phyloP scores from a whole-genome alignment of 2,329 filamentous ascomycete species.

The Cordyceps pruinosa region DNA sequence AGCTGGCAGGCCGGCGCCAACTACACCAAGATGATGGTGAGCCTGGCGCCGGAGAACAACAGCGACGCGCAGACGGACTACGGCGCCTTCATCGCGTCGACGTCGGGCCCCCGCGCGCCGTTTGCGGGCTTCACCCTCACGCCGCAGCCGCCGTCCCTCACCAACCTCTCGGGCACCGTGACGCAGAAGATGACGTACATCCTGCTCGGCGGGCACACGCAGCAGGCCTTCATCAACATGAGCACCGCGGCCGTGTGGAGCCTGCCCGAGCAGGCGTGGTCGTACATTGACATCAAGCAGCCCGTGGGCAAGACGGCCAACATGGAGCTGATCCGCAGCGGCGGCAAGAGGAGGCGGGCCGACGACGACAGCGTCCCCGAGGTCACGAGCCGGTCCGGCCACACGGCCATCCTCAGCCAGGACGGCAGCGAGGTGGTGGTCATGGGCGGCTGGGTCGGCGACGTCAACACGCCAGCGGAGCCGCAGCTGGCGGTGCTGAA shows the following conservation, averaged over 20 bases:
- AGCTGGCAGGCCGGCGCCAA: conserved; percentile 62
- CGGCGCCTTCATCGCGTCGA: conserved; percentile 31
- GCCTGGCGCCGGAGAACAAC: conserved; percentile 43
- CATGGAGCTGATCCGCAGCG: conserved; percentile 50
- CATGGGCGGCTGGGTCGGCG: conserved; percentile 88
- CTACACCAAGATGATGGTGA: conserved; percentile 76
- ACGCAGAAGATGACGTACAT: conserved; percentile 74
- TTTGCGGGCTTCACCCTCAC: conserved; percentile 87
- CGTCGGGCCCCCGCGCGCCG: conserved; percentile 59
- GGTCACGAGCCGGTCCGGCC: conserved; percentile 79
- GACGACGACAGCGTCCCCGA: conserved; percentile 16
- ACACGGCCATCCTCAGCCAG: conserved; percentile 73
- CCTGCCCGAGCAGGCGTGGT: conserved; percentile 80
- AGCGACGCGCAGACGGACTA: conserved; percentile 24
- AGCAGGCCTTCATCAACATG: conserved; percentile 85
- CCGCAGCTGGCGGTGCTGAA: conserved; percentile 76
- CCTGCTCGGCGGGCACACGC: conserved; percentile 78
- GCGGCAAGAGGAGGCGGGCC: conserved; percentile 1
- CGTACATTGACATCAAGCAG: conserved; percentile 61
- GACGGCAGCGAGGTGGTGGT: conserved; percentile 74
- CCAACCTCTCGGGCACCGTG: conserved; percentile 56
- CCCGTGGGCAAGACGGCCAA: conserved; percentile 29
- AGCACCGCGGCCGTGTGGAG: conserved; percentile 83
- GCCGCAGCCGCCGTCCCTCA: conserved; percentile 60
- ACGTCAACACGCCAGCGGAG: conserved; percentile 64